Conservation (phyloP, 495 filamentous ascomycete genomes). For the Aspergillus diversus region DNA sequence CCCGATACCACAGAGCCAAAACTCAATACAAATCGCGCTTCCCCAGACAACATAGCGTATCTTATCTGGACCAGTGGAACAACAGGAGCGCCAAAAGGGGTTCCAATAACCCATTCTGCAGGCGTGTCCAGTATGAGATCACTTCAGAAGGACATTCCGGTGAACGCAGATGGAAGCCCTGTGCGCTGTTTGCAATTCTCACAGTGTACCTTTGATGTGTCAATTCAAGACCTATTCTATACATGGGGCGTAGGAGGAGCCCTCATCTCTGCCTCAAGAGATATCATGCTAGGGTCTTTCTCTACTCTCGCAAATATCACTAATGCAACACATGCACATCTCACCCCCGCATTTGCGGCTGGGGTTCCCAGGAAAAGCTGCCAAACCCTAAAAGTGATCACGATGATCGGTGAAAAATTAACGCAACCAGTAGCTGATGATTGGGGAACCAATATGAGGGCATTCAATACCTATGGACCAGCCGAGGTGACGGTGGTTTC, state of each 20-base stretch:
- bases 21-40: constrained; percentile 17
- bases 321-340: constrained; percentile 43
- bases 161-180: constrained; percentile 25
- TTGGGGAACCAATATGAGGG: constrained; percentile 38
- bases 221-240: constrained; percentile 45
- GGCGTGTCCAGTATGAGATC: constrained; percentile 39
- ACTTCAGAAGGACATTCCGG: constrained; percentile 35
- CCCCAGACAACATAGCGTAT: constrained; percentile 56
- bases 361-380: constrained; percentile 34
- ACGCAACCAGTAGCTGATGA: constrained; percentile 56
- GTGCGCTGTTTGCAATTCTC: constrained; percentile 45
- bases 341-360: constrained; percentile 42
- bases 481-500: constrained; percentile 43
- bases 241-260: constrained; percentile 43
- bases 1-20: not conserved
- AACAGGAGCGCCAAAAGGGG: constrained; percentile 78
- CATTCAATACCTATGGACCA: constrained; percentile 44
- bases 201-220: constrained; percentile 44
- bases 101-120: constrained; percentile 42
- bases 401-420: constrained; percentile 93
- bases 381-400: constrained; percentile 69
- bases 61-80: constrained; percentile 86
- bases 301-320: constrained; percentile 35
- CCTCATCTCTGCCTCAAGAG: constrained; percentile 36
- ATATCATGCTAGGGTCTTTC: constrained; percentile 42